Evolutionary conservation across 345 rosid genomes (phyloP), one percentile per base, ranked within the genome.

Genomic region (Eucalyptus cloeziana): DNA sequence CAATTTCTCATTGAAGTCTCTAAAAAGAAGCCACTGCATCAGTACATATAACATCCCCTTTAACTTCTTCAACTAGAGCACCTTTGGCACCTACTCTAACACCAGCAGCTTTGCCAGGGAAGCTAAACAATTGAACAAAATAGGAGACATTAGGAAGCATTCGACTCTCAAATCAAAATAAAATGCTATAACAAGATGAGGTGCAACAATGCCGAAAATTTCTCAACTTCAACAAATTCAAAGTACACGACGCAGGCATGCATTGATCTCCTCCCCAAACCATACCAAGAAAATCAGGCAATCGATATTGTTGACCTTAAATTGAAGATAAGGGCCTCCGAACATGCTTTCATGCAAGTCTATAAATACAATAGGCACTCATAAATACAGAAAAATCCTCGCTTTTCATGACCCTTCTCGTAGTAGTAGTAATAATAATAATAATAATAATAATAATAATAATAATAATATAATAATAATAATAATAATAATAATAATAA

Each of bases 61-160:
- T 86, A 49, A 69, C 89, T 30, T 71, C 89, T 87, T 92, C 93
- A 89, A 89, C 92, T 24, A 91, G 86, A 88, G 92, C 94, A 90
- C 90, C 96, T 76, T 87, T 83, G 89, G 95, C 94, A 80, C 96
- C 96, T 88, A 96, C 43, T 43, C 52, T 50, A 43, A 97, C 99
- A 45, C 99, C 98, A 67, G 90, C 92, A 67, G 99, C 96, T 92
- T 95, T 96, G 1, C 97, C 95, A 5, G 99, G 98, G 91, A 97
- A 96, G 90, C 99, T 96, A 89, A 14, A n/a, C 21, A 86, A 90
- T 51, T 50, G 40, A 31, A 67, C 50, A 58, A 43, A 30, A 49
- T 47, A 24, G 49, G 83, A 56, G 37, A 37, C 49, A 87, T 31
- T 16, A 67, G 40, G 43, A 31, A 31, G 79, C 12, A 5, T 16